Conservation (phyloP, 2,329 filamentous ascomycete species). For the Conoideocrella luteorostrata region DNA sequence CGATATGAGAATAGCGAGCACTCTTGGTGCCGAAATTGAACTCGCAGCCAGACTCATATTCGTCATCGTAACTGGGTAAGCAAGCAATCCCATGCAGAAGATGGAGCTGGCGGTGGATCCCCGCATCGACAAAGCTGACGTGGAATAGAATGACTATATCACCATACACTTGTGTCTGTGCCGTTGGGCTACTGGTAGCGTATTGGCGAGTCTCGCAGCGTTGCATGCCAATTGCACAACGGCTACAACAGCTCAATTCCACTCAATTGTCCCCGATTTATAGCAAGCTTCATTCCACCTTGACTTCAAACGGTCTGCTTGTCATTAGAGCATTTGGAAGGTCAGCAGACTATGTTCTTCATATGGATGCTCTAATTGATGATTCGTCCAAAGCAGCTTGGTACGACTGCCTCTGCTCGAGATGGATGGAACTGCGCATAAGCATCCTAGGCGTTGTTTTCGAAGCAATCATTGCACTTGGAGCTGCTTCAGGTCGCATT, state of each 20-base stretch:
- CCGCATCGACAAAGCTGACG: no score
- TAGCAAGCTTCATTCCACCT: not conserved
- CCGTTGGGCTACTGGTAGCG: not conserved
- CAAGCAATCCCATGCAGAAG: no score
- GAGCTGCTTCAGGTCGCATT: not conserved
- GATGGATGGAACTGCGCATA: not conserved
- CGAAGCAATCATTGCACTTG: not conserved
- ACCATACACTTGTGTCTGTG: not conserved
- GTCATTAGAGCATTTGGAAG: not conserved
- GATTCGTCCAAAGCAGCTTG: not conserved
- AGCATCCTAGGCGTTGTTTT: not conserved
- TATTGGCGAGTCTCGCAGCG: not conserved
- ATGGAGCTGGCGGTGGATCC: no score
- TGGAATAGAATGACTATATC: not conserved
- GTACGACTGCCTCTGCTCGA: not conserved
- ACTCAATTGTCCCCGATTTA: not conserved
- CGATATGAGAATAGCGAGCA: not conserved
- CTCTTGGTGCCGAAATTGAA: not conserved
- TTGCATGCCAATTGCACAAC: conserved; percentile 1
- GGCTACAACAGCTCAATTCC: not conserved
- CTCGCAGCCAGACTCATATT: not conserved
- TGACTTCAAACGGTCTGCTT: not conserved
- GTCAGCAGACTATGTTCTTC: not conserved
- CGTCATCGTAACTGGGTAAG: not conserved
- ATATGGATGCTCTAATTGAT: not conserved